These are phyloP conservation scores for Penicillium aurantiogriseum DNA, from an alignment of 2,329 filamentous ascomycete species.

Conservation along the genomic window DNA sequence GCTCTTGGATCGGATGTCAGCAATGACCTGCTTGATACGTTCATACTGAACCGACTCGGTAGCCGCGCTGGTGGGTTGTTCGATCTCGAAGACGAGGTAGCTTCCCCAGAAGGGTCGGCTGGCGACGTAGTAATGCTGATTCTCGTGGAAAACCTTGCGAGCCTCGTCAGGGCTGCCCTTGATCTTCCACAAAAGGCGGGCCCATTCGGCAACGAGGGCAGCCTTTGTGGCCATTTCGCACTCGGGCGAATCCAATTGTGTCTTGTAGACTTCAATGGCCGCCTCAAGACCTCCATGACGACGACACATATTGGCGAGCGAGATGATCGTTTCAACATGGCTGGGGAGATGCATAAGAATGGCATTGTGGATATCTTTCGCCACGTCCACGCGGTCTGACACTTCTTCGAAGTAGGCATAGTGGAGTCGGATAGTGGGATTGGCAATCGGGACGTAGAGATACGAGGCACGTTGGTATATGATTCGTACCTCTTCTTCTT, in stretches of 20 bases:
- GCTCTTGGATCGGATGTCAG: slow-evolving; percentile 71
- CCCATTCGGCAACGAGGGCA: slow-evolving; percentile 84
- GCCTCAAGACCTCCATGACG: slow-evolving; percentile 80
- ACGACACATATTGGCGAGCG: slow-evolving; percentile 80
- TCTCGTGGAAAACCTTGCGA: slow-evolving; percentile 76
- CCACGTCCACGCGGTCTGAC: slow-evolving; percentile 70
- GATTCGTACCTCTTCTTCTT: slow-evolving; percentile 85
- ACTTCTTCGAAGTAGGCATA: slow-evolving; percentile 96
- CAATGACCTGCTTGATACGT: slow-evolving; percentile 77
- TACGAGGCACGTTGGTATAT: slow-evolving; percentile 87
- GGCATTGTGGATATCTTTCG: slow-evolving; percentile 78
- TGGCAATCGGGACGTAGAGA: slow-evolving; percentile 81
- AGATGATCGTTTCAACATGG: slow-evolving; percentile 82
- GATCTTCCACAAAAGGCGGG: slow-evolving; percentile 79
- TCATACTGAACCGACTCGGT: slow-evolving; percentile 65
- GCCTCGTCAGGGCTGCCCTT: slow-evolving; percentile 79
- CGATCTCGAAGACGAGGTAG: slow-evolving; percentile 85
- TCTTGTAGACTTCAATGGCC: slow-evolving; percentile 78
- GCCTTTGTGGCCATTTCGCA: slow-evolving; percentile 80
- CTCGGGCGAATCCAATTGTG: slow-evolving; percentile 70
- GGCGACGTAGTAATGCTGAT: slow-evolving; percentile 79
- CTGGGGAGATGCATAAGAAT: slow-evolving; percentile 75
- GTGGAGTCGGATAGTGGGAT: slow-evolving; percentile 78
- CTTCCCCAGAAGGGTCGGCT: slow-evolving; percentile 86
- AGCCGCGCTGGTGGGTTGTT: slow-evolving; percentile 69